Evolutionary conservation across 495 filamentous ascomycete genomes (phyloP), one percentile per base, ranked within the genome.

Genomic region (Glutinoglossum americanum): DNA sequence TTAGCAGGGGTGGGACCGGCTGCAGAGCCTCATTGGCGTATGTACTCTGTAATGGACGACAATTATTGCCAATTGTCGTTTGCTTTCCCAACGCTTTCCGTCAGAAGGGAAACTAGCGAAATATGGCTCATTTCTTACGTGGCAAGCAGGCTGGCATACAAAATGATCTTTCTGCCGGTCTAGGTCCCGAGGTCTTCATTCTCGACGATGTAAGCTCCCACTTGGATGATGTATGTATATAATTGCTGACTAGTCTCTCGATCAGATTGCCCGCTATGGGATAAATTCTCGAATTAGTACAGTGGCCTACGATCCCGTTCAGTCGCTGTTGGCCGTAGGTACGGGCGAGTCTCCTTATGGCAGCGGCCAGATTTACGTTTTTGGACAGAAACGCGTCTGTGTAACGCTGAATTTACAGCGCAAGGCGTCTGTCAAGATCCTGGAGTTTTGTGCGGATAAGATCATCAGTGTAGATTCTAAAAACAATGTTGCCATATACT

Each of bases 131-230:
- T 62, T 90, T 96, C 67, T 69, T 98, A 61, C 76, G 92, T 60
- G 83, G 86, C 39, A 94, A 92, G 75, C 92, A 98, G 73, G 80
- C 87, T 56, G 92, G 92, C 57, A 81, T 98, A 56, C 83, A 87
- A 65, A 85, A 79, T 67, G 92, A 97, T 70, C 76, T 98, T 37
- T 94, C 90, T 27, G 80, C 84, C 13, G 81, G 81, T 54, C 76
- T 95, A 56, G 71, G 76, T 39, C 76, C 85, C 27, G 82, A 82
- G 48, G 65, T 84, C 19, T 95, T 96, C 66, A 69, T 77, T 55
- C 78, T 89, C 23, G 92, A 95, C 66, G 86, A 95, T 65, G 81
- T 84, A 72, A 27, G 58, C 41, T 37, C 27, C 59, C 68, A 65
- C 64, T 64, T 57, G 26, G 54, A 13, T 35, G 30, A 51, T 59